Conservation (phyloP, 2,329 filamentous ascomycete species). For the Aspergillus fumigatus region DNA sequence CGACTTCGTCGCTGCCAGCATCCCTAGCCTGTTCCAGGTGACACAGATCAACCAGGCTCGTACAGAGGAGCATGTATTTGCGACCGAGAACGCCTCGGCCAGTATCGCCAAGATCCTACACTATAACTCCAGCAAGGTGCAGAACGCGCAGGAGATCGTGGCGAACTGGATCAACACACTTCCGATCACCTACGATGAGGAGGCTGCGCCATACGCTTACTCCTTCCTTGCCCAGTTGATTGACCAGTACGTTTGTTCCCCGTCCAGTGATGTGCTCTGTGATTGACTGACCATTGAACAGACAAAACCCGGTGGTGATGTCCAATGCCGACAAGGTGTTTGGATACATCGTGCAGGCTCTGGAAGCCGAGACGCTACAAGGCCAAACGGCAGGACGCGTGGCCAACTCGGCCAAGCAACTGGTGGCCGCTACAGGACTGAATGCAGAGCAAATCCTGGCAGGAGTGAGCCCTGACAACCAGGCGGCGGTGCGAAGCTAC, state of each 20-base stretch:
- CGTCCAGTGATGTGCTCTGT: not conserved
- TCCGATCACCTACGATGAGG: slow-evolving; percentile 90
- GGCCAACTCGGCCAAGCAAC: slow-evolving; percentile 69
- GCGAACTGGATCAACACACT: slow-evolving; percentile 87
- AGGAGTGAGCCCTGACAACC: slow-evolving; percentile 72
- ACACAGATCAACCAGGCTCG: slow-evolving; percentile 76
- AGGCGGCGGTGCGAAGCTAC: slow-evolving; percentile 72
- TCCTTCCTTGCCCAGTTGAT: slow-evolving; percentile 87
- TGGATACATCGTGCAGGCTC: slow-evolving; percentile 75
- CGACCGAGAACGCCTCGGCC: slow-evolving; percentile 94
- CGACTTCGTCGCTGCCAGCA: slow-evolving; percentile 73
- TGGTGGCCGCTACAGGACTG: slow-evolving; percentile 68
- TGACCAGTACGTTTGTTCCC: slow-evolving; percentile 68
- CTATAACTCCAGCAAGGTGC: slow-evolving; percentile 74
- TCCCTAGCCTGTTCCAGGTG: slow-evolving; percentile 80
- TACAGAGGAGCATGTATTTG: slow-evolving; percentile 90
- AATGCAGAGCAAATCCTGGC: slow-evolving; percentile 72
- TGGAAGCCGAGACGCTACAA: slow-evolving; percentile 85
- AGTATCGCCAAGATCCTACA: slow-evolving; percentile 96
- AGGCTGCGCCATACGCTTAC: slow-evolving; percentile 94
- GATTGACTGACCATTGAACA: slow-evolving; percentile 34
- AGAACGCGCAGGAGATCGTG: slow-evolving; percentile 70
- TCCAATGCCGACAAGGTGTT: slow-evolving; percentile 77
- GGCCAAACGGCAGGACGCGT: slow-evolving; percentile 76
- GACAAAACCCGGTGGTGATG: slow-evolving; percentile 79